Conservation (phyloP, 2,329 filamentous ascomycete species). For the Aspergillus sp. region DNA sequence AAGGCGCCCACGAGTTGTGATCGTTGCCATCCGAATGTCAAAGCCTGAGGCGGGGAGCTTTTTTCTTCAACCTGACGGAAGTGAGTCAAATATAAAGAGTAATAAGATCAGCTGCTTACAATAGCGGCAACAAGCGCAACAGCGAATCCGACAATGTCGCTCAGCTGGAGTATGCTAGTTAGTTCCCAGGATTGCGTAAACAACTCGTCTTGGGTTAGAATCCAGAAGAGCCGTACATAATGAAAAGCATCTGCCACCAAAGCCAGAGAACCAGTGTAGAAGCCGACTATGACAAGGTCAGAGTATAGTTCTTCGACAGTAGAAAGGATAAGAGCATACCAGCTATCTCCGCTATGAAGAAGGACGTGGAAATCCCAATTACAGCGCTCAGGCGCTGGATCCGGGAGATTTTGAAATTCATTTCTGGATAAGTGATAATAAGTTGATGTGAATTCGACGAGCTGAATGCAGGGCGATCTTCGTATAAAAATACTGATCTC, state of each 20-base stretch:
- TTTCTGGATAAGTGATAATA: neutral
- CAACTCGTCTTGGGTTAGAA: no score
- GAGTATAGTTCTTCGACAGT: neutral
- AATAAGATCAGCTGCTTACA: conserved; percentile 34
- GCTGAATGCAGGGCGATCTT: neutral
- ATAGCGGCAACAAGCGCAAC: conserved; percentile 64
- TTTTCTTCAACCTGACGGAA: neutral
- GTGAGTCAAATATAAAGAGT: neutral
- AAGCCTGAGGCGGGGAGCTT: conserved; percentile 48
- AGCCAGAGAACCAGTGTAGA: conserved; percentile 67
- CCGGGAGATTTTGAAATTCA: conserved; percentile 1
- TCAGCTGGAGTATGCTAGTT: conserved; percentile 49
- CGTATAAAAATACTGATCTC: neutral
- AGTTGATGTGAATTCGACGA: neutral
- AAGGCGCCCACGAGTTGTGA: conserved; percentile 73
- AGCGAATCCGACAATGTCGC: conserved; percentile 67
- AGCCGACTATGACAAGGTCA: conserved; percentile 50
- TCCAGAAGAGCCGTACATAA: conserved; percentile 50
- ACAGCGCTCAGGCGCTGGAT: conserved; percentile 14
- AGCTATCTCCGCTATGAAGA: conserved; percentile 20
- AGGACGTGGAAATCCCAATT: conserved; percentile 17
- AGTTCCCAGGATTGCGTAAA: neutral
- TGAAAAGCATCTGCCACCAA: conserved; percentile 75
- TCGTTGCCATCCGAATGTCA: conserved; percentile 72
- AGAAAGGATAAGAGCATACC: neutral